phyloP scores from a whole-genome alignment of 179 eudicot genomes.

The Beta corolliflora region DNA sequence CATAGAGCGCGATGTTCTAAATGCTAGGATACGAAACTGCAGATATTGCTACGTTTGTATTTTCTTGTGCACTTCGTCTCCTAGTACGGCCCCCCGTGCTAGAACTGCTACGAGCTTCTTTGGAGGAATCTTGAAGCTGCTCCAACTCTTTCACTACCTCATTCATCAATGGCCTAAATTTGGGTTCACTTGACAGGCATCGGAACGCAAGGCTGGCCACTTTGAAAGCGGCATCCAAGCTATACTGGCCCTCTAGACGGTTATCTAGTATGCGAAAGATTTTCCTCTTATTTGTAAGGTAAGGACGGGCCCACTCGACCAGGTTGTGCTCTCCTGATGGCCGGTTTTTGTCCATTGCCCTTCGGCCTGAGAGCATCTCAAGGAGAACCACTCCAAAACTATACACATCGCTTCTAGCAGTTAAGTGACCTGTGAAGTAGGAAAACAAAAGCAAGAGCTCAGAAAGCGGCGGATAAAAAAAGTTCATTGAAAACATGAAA shows the following conservation, averaged over 20 bases:
- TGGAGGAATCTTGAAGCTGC: constrained; percentile 46
- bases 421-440: constrained; percentile 63
- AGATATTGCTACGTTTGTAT: constrained; percentile 26
- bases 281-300: constrained; percentile 73
- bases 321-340: constrained; percentile 86
- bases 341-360: constrained; percentile 89
- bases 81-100: constrained; percentile 33
- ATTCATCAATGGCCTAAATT: constrained; percentile 46
- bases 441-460: not conserved
- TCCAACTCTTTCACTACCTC: constrained; percentile 47
- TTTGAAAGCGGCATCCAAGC: constrained; percentile 56
- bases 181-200: constrained; percentile 42
- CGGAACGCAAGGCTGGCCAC: constrained; percentile 65
- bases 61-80: constrained; percentile 53
- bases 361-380: constrained; percentile 84
- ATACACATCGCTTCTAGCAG: constrained; percentile 79
- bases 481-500: not conserved
- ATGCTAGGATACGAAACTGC: constrained; percentile 59
- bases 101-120: constrained; percentile 35
- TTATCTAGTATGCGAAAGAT: constrained; percentile 69
- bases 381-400: constrained; percentile 91
- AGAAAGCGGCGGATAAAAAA: not conserved
- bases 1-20: constrained; percentile 43
- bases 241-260: constrained; percentile 89
- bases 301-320: constrained; percentile 93